A percentile compares a stretch with the other conserved stretches of the same genome.
phyloP scores from a whole-genome alignment of 2,329 filamentous ascomycete genomes.

The Herpotrichia juniperi region DNA sequence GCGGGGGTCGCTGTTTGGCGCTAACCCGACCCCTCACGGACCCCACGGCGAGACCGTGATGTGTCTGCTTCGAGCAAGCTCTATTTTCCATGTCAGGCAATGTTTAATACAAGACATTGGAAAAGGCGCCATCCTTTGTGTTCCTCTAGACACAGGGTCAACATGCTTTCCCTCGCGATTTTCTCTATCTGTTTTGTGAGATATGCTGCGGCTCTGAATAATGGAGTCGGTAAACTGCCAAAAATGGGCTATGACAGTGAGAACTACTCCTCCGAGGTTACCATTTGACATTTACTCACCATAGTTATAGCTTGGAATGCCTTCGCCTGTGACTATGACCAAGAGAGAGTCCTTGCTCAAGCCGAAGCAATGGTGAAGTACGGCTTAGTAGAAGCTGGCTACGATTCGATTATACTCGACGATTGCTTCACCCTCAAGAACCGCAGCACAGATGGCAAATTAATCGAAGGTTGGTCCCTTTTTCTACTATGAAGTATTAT shows the following conservation, averaged over 20 bases:
- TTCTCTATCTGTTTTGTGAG: neutral
- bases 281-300: neutral
- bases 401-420: constrained; percentile 16
- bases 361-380: constrained; percentile 1
- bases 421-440: constrained; percentile 15
- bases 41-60: neutral
- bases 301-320: neutral
- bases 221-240: neutral
- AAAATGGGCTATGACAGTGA: constrained; percentile 2
- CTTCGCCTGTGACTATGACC: constrained; percentile 1
- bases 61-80: neutral
- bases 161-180: neutral
- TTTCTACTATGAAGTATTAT: neutral
- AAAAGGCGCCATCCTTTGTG: neutral
- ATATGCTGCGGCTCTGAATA: neutral
- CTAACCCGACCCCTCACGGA: no score
- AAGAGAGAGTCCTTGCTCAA: constrained; percentile 1
- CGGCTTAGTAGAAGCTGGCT: constrained; percentile 14
- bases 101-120: neutral
- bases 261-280: neutral
- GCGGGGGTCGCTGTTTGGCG: no score
- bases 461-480: constrained; percentile 7
- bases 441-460: constrained; percentile 6
- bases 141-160: neutral
- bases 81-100: neutral